These are phyloP conservation scores for Candida jianshihensis DNA, from an alignment of 805 yeast species.

Conservation along the genomic window DNA sequence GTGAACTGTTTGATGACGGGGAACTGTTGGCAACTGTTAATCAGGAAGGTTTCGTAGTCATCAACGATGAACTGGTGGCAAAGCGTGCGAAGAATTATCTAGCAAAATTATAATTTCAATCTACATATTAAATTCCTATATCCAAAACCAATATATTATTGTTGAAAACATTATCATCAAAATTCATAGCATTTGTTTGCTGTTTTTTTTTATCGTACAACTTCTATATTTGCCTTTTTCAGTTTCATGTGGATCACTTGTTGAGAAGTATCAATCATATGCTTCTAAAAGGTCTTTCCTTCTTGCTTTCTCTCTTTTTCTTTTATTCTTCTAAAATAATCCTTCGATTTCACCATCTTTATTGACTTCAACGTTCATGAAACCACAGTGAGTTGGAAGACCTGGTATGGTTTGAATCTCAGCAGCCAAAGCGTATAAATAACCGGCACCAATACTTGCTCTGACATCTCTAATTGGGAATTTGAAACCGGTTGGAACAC, in stretches of 20 bases:
- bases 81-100: no score
- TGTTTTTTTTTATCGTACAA: neutral
- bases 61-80: conserved; percentile 11
- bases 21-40: conserved; percentile 50
- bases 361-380: conserved; percentile 93
- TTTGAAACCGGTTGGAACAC: conserved; percentile 90
- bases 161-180: conserved; percentile 1
- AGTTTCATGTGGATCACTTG: no score
- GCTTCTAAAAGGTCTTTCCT: no score
- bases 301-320: neutral
- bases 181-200: neutral
- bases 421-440: conserved; percentile 92
- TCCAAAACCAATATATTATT: neutral
- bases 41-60: conserved; percentile 54
- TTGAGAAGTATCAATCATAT: no score
- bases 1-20: conserved; percentile 43
- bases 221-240: no score
- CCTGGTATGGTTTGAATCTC: conserved; percentile 98
- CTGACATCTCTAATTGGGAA: conserved; percentile 93
- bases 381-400: conserved; percentile 90
- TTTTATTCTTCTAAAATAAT: conserved; percentile 44
- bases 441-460: conserved; percentile 95
- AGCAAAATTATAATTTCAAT: neutral
- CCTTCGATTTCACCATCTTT: conserved; percentile 91
- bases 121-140: neutral